Percentiles rank a stretch among this genome's conserved stretches.
These are phyloP conservation scores for Perkinsus chesapeaki DNA, from an alignment of 169 alveolate species.

Conservation along the genomic window DNA sequence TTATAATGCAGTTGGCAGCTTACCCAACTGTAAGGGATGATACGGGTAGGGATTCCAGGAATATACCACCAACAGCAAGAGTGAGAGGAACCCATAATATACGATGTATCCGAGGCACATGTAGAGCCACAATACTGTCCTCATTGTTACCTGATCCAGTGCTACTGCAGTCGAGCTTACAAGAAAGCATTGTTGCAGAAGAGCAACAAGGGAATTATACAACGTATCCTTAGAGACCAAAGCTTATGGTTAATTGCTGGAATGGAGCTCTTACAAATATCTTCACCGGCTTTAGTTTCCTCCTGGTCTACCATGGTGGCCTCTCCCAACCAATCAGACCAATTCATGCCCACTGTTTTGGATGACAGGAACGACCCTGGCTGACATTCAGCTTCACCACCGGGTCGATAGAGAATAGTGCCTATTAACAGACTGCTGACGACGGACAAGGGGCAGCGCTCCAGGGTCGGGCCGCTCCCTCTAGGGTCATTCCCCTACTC, in stretches of 20 bases:
- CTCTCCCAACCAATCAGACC: background rate
- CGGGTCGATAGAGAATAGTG: background rate
- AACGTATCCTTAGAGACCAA: too few relatives aligned
- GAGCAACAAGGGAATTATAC: too few relatives aligned
- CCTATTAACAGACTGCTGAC: too few relatives aligned
- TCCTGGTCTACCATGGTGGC: background rate
- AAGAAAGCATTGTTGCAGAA: too few relatives aligned
- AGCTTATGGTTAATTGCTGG: too few relatives aligned
- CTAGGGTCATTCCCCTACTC: background rate
- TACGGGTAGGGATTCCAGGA: background rate
- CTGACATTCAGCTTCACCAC: background rate
- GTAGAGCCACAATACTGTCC: background rate
- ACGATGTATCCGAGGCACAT: background rate
- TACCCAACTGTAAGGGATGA: background rate
- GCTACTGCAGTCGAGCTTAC: too few relatives aligned
- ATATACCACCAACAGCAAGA: background rate
- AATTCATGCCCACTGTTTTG: background rate
- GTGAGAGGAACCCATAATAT: background rate
- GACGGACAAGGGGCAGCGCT: too few relatives aligned
- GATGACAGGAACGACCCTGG: background rate
- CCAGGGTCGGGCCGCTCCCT: background rate
- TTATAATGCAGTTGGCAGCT: too few relatives aligned
- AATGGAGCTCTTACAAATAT: background rate
- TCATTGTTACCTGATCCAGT: background rate
- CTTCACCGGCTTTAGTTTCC: background rate